Evolutionary conservation across 2,329 filamentous ascomycete genomes (phyloP), one percentile per base, ranked within the genome.

Genomic region (Colletotrichum brevisporum): DNA sequence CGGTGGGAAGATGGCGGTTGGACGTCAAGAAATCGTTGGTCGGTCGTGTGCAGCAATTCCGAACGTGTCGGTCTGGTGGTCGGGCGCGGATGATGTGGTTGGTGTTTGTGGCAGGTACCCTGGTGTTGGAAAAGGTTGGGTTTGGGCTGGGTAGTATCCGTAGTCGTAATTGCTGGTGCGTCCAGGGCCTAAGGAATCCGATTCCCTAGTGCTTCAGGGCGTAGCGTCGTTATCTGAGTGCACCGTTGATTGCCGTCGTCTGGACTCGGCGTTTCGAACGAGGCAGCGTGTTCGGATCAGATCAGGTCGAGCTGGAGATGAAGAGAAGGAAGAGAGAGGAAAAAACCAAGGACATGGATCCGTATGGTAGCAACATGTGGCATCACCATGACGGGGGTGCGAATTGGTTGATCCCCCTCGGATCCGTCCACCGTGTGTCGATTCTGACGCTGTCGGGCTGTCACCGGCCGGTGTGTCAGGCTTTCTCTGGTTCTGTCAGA

Each of bases 311-410:
- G 60, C 50, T 13, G 48, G 9, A 41, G 50, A 39, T 10, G 48
- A 54, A 4, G 57, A 50, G 21, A 39, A 41, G 43, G 45, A n/a
- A 18, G 55, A 13, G 31, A 6, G 4, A 63, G 21, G 47, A 45
- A 41, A 51, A 60, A 55, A 13, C 31, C 31, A 36, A 36, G 31
- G 62, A 69, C 62, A 69, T 60, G 62, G 66, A 60, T 69, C 43
- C 61, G 62, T 55, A 47, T 31, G 54, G 62, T 55, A 47, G 66
- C 62, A 39, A 69, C 51, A 52, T 56, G 66, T 69, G 62, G 66
- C 66, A 69, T 69, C 66, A 69, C 66, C 66, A 69, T 69, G 66
- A 69, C 66, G 63, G 56, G 61, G 61, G 65, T 55, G 54, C 52
- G 65, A 54, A 27, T 21, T 65, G 43, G 53, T 43, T 59, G 45